Base-by-base conservation (phyloP, 768 basidiomycete genomes). In the Mycena vulgaris region DNA sequence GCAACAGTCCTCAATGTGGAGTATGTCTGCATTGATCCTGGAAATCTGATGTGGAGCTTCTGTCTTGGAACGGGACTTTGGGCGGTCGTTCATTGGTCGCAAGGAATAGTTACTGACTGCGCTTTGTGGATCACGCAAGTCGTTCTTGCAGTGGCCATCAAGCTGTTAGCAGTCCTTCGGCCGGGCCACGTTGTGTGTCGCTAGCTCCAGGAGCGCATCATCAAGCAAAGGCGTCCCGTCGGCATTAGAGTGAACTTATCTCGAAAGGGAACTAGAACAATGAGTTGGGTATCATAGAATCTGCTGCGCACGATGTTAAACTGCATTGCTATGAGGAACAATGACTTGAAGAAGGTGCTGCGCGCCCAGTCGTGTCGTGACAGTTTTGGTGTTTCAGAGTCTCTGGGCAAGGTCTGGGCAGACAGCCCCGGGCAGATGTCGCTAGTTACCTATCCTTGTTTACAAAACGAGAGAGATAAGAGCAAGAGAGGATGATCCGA, bases 241-340 rank as follows among this genome's bases (percentile, higher is more conserved):
- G 66, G 66, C 58, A 67, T 60, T 67, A 67, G 58, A 67, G 66
- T 45, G 66, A 60, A 58, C 49, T 17, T 67, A 67, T 17, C 35
- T 53, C 19, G 45, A 31, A 48, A 25, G 31, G 27, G 42, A 30
- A 45, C n/a, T 6, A 45, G 39, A 42, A 5, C 21, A 48, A 28
- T 27, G 30, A 25, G 40, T 4, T 30, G 13, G 19, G 30, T 33
- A 27, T 57, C 53, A 48, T 27, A 21, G 42, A 45, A n/a, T n/a
- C 25, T 60, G 58, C 66, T 67, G 66, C 66, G 66, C 66, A 45
- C 21, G 3, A 19, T 35, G 65, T 49, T 17, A 3, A 39, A 19
- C 23, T 23, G 23, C 23, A 39, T 6, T 30, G 48, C 45, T 65
- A 39, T 56, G 64, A 51, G 35, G 45, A 51, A 57, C 56, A 39